Percentiles rank a stretch among this genome's conserved stretches.
Evolutionary conservation across 164 flowering plant genomes (phyloP).

Genomic region (Vitis rotundifolia): DNA sequence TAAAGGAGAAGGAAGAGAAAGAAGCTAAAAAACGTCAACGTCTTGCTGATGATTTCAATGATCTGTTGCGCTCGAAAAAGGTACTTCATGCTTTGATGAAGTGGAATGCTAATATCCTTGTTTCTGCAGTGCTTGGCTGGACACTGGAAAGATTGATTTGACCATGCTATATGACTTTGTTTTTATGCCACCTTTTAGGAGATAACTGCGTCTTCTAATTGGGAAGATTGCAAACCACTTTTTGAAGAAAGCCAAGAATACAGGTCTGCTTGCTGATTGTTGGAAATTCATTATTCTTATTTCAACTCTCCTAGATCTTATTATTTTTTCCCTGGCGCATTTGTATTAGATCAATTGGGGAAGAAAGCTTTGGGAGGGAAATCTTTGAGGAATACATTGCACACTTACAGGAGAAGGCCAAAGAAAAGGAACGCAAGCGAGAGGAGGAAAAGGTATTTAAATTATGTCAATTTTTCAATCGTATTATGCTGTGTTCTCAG

Average conservation of each 20-base stretch:
- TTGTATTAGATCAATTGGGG: constrained; percentile 58
- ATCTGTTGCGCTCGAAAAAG: constrained; percentile 63
- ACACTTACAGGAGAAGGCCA: constrained; percentile 76
- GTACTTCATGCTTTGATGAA: constrained; percentile 26
- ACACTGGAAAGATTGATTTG: not conserved
- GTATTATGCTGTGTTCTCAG: not conserved
- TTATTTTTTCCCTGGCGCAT: not conserved
- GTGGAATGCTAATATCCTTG: not conserved
- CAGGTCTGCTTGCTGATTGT: constrained; percentile 40
- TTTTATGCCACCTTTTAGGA: constrained; percentile 46
- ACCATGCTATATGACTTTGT: not conserved
- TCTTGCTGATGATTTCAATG: constrained; percentile 77
- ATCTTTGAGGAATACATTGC: constrained; percentile 76
- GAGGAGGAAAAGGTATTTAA: constrained; percentile 89
- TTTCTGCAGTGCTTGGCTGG: not conserved
- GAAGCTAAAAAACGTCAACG: constrained; percentile 82
- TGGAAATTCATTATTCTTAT: not conserved
- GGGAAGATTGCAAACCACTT: constrained; percentile 80
- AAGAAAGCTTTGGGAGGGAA: constrained; percentile 58
- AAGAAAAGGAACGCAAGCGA: constrained; percentile 90
- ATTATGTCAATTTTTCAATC: not conserved
- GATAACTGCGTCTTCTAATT: constrained; percentile 64
- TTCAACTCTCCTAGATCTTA: not conserved
- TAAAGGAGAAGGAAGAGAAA: constrained; percentile 82
- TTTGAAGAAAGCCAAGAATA: constrained; percentile 86